Base-by-base conservation (phyloP, 768 basidiomycete genomes). In the Serendipita vermifera region DNA sequence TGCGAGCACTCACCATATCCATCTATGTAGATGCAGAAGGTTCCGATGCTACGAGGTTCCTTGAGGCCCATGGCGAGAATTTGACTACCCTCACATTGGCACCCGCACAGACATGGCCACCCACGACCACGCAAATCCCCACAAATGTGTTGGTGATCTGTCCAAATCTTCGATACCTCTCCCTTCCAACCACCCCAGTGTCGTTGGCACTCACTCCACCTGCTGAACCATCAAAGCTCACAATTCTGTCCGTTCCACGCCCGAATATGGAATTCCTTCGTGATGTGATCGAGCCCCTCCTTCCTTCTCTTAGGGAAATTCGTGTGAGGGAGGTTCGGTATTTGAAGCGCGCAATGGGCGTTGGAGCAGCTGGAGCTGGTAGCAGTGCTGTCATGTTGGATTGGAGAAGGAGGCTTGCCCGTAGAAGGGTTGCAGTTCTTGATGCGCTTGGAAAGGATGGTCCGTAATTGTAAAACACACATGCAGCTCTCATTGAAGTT, bases 311-410 rank as follows among this genome's bases (percentile, higher is more conserved):
- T 22, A 64, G 70, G 38, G 73, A 76, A 5, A 69, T 90, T 17
- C 76, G 82, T 14, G 72, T 75, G 14, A 72, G 84, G 58, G 85
- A 87, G 60, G 75, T 86, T 15, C 78, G 78, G 31, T 89, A 87
- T 85, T 67, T 89, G 33, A 70, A 81, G 55, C 75, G 74, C 54
- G 87, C 85, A 0, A 75, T 88, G 66, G 79, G 75, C 5, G 69
- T 68, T 0, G 72, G 75, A 58, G 87, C 87, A 24, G 80, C 78
- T 60, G 79, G 76, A 59, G 77, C 87, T 5, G 87, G 87, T 5
- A 76, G 87, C 13, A 87, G 88, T 67, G 87, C 86, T 38, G 83
- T 87, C 65, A 82, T 90, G 79, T 71, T 73, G 60, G 77, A 80
- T 57, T 90, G 87, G 87, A 74, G 74, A 58, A 73, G 77, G 43